Evolutionary conservation across 106 monocot species (phyloP).

Genomic region (Dendrobium catenatum): DNA sequence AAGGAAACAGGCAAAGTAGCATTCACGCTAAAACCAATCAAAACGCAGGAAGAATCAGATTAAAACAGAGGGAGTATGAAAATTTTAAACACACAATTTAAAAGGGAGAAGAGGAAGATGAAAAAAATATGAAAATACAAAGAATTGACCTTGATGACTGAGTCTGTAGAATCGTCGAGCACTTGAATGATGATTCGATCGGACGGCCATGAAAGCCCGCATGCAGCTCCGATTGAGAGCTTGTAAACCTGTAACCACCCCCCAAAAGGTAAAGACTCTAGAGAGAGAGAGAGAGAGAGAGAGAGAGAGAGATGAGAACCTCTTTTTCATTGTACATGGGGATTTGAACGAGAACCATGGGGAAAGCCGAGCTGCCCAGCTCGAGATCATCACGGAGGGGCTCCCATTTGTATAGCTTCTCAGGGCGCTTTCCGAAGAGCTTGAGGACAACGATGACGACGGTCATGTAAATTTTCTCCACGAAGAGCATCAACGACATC

Average conservation of each 20-base stretch:
- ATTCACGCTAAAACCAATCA: too few species aligned
- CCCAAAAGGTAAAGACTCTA: neutral
- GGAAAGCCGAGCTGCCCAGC: conserved; percentile 26
- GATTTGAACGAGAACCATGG: conserved; percentile 38
- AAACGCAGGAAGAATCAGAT: too few species aligned
- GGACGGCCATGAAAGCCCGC: conserved; percentile 12
- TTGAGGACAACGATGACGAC: conserved; percentile 23
- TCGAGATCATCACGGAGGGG: conserved; percentile 37
- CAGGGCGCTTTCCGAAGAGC: conserved; percentile 26
- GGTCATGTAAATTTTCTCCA: conserved; percentile 42
- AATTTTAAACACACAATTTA: too few species aligned
- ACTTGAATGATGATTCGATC: conserved; percentile 14
- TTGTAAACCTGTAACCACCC: conserved; percentile 12
- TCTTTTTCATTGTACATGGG: conserved; percentile 45
- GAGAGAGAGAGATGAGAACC: conserved; percentile 1
- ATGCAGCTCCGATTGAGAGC: conserved; percentile 11
- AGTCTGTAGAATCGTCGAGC: conserved; percentile 13
- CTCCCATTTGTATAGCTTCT: conserved; percentile 41
- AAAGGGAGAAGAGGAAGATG: too few species aligned
- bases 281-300: neutral
- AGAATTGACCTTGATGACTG: neutral
- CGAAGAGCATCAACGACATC: conserved; percentile 37
- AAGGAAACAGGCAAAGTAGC: too few species aligned
- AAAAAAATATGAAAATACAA: neutral
- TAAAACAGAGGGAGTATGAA: too few species aligned